phyloP scores from a whole-genome alignment of 2,329 filamentous ascomycete genomes.

The Xylaria arbuscula region DNA sequence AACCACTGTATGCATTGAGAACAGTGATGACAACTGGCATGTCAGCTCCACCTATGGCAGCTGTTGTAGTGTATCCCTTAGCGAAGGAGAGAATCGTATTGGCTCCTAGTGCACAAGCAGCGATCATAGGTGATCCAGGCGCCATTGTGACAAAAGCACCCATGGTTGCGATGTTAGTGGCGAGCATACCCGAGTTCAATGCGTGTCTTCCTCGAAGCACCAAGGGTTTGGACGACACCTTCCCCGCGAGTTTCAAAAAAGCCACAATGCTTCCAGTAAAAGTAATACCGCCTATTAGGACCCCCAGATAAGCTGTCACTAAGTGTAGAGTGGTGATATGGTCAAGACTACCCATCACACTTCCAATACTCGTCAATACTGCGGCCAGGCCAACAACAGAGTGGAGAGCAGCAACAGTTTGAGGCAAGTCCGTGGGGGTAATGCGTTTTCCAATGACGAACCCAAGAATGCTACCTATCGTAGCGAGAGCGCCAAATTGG shows the following conservation, averaged over 20 bases:
- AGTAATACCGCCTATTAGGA: constrained; percentile 87
- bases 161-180: constrained; percentile 84
- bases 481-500: constrained; percentile 82
- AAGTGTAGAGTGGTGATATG: constrained; percentile 82
- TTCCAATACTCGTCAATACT: constrained; percentile 88
- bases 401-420: constrained; percentile 89
- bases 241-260: constrained; percentile 86
- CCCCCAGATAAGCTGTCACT: constrained; percentile 86
- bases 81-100: constrained; percentile 83
- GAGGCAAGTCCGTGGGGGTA: constrained; percentile 86
- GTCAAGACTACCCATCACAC: constrained; percentile 78
- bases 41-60: constrained; percentile 91
- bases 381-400: constrained; percentile 91
- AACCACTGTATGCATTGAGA: constrained; percentile 89
- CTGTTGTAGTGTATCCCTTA: constrained; percentile 88
- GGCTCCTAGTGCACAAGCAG: constrained; percentile 79
- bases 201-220: constrained; percentile 78
- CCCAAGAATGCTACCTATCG: constrained; percentile 73
- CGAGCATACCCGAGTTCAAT: constrained; percentile 79
- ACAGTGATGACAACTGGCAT: constrained; percentile 95
- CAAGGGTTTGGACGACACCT: constrained; percentile 81
- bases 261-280: constrained; percentile 93
- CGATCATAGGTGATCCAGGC: constrained; percentile 80
- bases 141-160: constrained; percentile 85
- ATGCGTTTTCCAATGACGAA: constrained; percentile 86